Base-by-base conservation (phyloP, 2,329 filamentous ascomycete species). In the Aspergillus sp. region DNA sequence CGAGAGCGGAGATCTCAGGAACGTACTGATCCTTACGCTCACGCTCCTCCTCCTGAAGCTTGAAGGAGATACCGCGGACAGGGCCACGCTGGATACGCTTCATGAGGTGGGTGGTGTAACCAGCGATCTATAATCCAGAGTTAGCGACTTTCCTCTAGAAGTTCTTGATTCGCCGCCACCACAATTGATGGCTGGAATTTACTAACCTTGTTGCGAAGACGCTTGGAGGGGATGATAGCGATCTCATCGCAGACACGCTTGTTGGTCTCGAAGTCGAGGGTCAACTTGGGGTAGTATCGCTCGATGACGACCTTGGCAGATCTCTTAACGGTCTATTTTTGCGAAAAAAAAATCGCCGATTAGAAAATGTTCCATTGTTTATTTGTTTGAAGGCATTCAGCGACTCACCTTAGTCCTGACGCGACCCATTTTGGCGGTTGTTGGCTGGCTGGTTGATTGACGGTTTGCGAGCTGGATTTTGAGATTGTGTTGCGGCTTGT, bases 11-110 rank as follows among this genome's bases (percentile, higher is more conserved):
- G 73, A 99, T 86, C 84, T 99, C 95, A 76, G 95, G 95, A 68
- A 99, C 95, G 85, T 97, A 99, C 86, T 99, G 95, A 86, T 99
- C 95, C 90, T 99, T 99, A 80, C 95, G 90, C 85, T 99, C 95
- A 87, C 95, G 91, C 89, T 99, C 95, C 86, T 99, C 95, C 86
- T 99, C 95, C 85, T 99, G 95, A 63, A 99, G 91, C 88, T 99
- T 99, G 93, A 99, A 99, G 82, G 96, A 99, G 83, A 99, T 99
- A 86, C 95, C 95, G 75, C 95, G 96, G 82, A 99, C 95, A 68
- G 95, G 95, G 68, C 95, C 95, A 80, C 95, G 92, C 86, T 98
- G 95, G 74, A 99, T 99, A 82, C 95, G 95, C 89, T 98, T 98
- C 96, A 99, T 99, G 82, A 96, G 80, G 79, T 96, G 92, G 70